phyloP scores from a whole-genome alignment of 257 asterid species.

The Ajuga chamaepitys region DNA sequence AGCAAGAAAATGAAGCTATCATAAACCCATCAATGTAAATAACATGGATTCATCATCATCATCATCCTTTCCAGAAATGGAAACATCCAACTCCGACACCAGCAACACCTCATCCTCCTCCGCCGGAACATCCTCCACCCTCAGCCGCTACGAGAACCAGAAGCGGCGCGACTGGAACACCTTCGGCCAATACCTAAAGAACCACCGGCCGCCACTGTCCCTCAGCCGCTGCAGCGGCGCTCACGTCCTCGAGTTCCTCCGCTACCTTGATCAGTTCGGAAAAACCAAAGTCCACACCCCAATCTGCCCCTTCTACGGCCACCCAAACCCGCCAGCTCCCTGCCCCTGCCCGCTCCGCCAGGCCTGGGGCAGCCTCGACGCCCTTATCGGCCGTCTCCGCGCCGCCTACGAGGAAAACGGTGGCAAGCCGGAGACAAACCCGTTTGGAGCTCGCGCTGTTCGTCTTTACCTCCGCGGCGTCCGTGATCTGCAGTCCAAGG shows the following conservation, averaged over 20 bases:
- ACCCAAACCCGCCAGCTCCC: constrained; percentile 89
- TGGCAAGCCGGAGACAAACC: constrained; percentile 79
- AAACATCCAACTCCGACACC: constrained; percentile 45
- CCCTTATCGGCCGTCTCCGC: constrained; percentile 75
- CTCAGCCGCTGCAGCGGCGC: constrained; percentile 94
- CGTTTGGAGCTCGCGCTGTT: constrained; percentile 85
- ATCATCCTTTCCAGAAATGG: constrained; percentile 34
- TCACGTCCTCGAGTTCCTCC: constrained; percentile 84
- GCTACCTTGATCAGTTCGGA: constrained; percentile 91
- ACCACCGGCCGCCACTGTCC: constrained; percentile 90
- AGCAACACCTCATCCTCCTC: constrained; percentile 2
- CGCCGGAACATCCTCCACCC: constrained; percentile 27
- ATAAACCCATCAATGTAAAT: no score
- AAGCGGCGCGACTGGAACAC: constrained; percentile 97
- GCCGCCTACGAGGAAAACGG: constrained; percentile 96
- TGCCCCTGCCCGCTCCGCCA: constrained; percentile 96
- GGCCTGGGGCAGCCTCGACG: constrained; percentile 98
- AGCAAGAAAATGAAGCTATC: not conserved
- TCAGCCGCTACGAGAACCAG: constrained; percentile 88
- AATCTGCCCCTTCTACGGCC: constrained; percentile 85
- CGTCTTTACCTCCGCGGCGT: constrained; percentile 84
- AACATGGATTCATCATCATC: constrained; percentile 47
- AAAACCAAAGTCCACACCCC: constrained; percentile 81
- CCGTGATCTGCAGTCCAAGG: constrained; percentile 84
- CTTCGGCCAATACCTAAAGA: constrained; percentile 69